Evolutionary conservation across 2,329 filamentous ascomycete genomes (phyloP).

Genomic region (Monosporascus sp.): DNA sequence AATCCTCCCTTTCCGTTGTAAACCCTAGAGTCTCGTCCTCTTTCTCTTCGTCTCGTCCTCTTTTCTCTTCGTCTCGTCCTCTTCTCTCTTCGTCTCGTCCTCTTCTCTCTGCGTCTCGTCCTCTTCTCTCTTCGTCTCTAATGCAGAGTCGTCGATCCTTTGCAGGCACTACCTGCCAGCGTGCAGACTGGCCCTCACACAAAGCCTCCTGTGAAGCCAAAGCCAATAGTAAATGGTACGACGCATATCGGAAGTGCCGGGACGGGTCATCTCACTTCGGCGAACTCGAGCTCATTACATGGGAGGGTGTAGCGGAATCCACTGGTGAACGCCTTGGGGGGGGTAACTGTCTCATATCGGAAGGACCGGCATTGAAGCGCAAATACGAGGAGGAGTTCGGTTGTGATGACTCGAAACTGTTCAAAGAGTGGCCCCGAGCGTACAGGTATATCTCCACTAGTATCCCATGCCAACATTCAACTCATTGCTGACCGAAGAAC

Average conservation of each 20-base stretch:
- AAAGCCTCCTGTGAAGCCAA: background rate
- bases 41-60: too few species aligned
- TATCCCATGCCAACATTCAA: too few species aligned
- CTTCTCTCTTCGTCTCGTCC: too few species aligned
- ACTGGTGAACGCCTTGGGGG: background rate
- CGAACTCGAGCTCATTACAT: conserved; percentile 5
- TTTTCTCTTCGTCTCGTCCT: too few species aligned
- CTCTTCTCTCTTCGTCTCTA: too few species aligned
- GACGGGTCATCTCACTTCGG: conserved; percentile 5
- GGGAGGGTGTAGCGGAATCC: background rate
- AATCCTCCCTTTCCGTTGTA: background rate
- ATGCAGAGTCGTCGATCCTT: too few species aligned
- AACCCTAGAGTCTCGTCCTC: too few species aligned
- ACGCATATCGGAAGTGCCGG: background rate
- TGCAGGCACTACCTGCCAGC: background rate
- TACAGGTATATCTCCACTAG: background rate
- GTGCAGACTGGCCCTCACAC: background rate
- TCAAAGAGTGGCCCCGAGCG: background rate
- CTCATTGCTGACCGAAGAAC: too few species aligned
- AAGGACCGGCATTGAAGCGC: background rate
- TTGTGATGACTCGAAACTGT: conserved; percentile 1
- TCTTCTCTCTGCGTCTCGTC: too few species aligned
- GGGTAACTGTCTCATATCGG: conserved; percentile 1
- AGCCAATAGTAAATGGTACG: conserved; percentile 1
- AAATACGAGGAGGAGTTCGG: conserved; percentile 3